Evolutionary conservation across 139 green algal genomes (phyloP).

Genomic region (Chlorella sp.): DNA sequence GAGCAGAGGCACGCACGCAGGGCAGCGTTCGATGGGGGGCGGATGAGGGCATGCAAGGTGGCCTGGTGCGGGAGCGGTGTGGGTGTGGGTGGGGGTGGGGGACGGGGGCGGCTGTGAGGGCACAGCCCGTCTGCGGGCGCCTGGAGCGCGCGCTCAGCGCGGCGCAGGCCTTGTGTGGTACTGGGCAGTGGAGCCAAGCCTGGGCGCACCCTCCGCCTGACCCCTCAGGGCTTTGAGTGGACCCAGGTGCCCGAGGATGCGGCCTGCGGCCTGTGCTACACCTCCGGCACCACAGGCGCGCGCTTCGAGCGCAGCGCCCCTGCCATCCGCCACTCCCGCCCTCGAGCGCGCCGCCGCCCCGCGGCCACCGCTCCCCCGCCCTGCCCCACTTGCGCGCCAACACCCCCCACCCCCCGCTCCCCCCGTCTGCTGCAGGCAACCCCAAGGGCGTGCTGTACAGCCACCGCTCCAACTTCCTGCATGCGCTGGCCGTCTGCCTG

Average conservation of each 20-base stretch:
- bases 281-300: constrained; percentile 53
- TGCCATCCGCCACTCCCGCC: not conserved
- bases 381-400: constrained; percentile 68
- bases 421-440: not conserved
- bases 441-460: constrained; percentile 75
- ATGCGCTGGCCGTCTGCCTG: constrained; percentile 49
- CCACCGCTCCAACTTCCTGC: constrained; percentile 78
- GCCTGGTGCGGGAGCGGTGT: too few relatives aligned
- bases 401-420: constrained; percentile 55
- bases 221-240: constrained; percentile 56
- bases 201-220: too few relatives aligned
- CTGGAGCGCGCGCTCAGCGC: too few relatives aligned
- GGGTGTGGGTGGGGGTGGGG: too few relatives aligned
- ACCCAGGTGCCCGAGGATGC: constrained; percentile 52
- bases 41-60: too few relatives aligned
- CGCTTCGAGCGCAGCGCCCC: not conserved
- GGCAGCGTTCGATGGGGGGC: too few relatives aligned
- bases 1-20: too few relatives aligned
- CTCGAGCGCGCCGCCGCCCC: not conserved
- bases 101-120: too few relatives aligned
- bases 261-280: constrained; percentile 85
- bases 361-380: not conserved
- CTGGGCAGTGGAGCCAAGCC: too few relatives aligned
- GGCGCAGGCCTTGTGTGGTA: too few relatives aligned
- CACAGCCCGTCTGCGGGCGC: too few relatives aligned